Conservation (phyloP, 129 eudicot genomes). For the Centrapalus pauciflorus region DNA sequence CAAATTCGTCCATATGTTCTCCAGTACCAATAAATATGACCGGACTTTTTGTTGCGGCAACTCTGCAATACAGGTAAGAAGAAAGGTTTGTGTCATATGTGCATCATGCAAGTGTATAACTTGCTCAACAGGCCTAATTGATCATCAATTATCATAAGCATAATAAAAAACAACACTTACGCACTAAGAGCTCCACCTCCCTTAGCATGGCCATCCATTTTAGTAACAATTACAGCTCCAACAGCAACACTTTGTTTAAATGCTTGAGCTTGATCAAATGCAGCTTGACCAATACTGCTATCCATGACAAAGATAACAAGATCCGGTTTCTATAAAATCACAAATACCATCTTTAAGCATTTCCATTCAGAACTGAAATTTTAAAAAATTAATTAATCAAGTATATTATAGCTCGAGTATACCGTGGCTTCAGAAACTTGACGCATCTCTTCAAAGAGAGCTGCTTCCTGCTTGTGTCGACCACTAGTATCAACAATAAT, state of each 20-base stretch:
- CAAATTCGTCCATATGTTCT: constrained; percentile 97
- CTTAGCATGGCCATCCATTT: constrained; percentile 98
- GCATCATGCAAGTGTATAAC: background rate
- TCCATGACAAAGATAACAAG: constrained; percentile 96
- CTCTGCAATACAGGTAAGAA: constrained; percentile 52
- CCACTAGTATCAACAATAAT: constrained; percentile 98
- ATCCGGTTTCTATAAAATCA: constrained; percentile 81
- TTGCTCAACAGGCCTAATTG: background rate
- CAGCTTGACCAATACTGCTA: constrained; percentile 99
- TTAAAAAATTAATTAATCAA: background rate
- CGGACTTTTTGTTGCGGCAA: constrained; percentile 96
- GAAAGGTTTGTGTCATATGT: background rate
- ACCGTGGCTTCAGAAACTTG: constrained; percentile 62
- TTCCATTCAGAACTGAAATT: background rate
- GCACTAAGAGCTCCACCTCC: constrained; percentile 99
- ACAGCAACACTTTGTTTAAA: constrained; percentile 95
- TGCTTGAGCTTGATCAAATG: constrained; percentile 97
- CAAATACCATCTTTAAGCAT: background rate
- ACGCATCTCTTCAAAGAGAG: constrained; percentile 96
- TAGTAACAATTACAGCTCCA: constrained; percentile 94
- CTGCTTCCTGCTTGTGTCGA: constrained; percentile 92
- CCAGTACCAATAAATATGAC: constrained; percentile 95
- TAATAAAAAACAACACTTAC: constrained; percentile 44
- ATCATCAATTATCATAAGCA: background rate
- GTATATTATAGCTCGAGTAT: background rate